phyloP scores from a whole-genome alignment of 1,139 yeast genomes.

The Magnusiomyces tetraspermus region DNA sequence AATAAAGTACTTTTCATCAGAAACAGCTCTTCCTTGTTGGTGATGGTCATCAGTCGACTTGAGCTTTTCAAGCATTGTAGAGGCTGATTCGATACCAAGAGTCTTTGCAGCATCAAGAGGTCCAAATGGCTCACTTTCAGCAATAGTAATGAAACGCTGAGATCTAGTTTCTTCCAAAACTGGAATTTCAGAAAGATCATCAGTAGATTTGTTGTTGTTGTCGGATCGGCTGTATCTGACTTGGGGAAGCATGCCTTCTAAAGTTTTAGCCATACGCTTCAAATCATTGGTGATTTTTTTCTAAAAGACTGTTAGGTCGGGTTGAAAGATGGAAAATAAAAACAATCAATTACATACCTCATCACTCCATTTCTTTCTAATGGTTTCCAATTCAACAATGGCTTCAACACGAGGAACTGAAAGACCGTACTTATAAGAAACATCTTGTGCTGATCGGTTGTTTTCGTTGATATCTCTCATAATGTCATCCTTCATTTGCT shows the following conservation, averaged over 20 bases:
- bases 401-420: constrained; percentile 86
- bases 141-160: constrained; percentile 78
- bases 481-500: constrained; percentile 50
- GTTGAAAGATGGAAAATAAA: constrained; percentile 32
- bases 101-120: constrained; percentile 92
- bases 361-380: constrained; percentile 54
- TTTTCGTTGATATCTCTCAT: constrained; percentile 42
- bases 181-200: constrained; percentile 72
- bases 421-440: constrained; percentile 71
- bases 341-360: constrained; percentile 60
- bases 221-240: constrained; percentile 2
- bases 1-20: constrained; percentile 16
- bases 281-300: constrained; percentile 35
- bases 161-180: constrained; percentile 75
- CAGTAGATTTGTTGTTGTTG: constrained; percentile 19
- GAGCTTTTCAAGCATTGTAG: constrained; percentile 57
- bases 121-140: constrained; percentile 95
- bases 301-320: constrained; percentile 14
- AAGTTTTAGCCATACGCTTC: constrained; percentile 44
- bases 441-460: constrained; percentile 55
- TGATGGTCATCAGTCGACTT: constrained; percentile 47
- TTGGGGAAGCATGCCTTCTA: constrained; percentile 73
- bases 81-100: constrained; percentile 77
- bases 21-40: constrained; percentile 27
- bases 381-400: constrained; percentile 51